Base-by-base conservation (phyloP, 305 asterid genomes). In the Andrographis paniculata region DNA sequence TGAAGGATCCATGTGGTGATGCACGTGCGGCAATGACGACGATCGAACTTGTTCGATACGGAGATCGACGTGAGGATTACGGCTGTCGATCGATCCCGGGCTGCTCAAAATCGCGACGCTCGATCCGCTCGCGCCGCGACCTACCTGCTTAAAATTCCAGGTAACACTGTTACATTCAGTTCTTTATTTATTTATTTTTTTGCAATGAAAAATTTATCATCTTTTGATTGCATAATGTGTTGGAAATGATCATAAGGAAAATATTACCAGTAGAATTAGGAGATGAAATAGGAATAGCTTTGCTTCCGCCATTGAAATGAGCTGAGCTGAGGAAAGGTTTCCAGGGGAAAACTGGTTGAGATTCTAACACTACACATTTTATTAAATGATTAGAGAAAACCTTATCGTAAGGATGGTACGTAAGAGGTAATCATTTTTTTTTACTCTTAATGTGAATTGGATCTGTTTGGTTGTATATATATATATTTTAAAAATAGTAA, bases 1-100 rank as follows among this genome's bases (percentile, higher is more conserved):
- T 11, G 78, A 54, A 37, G 84, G 71, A 65, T 82, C 87, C 59
- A 70, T 60, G 57, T 71, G 69, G 53, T 75, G 80, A 57, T 55
- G 55, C 60, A 70, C 75, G 2, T 78, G 67, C 18, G 75, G 42
- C 6, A 79, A 62, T 27, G 68, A 69, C 18, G 75, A 45, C 5
- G 81, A 62, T 27, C 56, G 77, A 20, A 55, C 67, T 52, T 67
- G 69, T 57, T 64, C 61, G 14, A 63, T 72, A 16, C 64, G 61
- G 27, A 59, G 67, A 11, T 66, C 55, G 30, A 46, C 60, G 18
- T 39, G 60, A 19, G 48, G 19, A 47, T 47, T 37, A 17, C 47
- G 54, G 14, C 43, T 12, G 43, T 54, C 39, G n/a, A n/a, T n/a
- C 33, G 14, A 20, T 30, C 31, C 19, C 6, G 15, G 12, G 23